Evolutionary conservation across 495 filamentous ascomycete species (phyloP), one percentile per base, ranked within the genome.

Genomic region (Penicillium egyptiacum): DNA sequence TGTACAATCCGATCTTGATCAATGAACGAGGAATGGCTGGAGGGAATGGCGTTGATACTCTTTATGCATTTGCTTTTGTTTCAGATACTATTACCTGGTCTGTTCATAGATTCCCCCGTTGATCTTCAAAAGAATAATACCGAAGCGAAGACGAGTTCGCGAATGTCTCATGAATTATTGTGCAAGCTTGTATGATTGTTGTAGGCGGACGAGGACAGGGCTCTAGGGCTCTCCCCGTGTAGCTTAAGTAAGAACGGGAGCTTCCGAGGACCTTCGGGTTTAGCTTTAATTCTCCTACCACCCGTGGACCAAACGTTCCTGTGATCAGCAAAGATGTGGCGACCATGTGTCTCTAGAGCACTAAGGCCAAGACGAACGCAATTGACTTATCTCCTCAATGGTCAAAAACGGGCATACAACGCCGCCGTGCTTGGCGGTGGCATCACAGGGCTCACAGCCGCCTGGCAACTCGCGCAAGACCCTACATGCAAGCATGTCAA

Each of bases 391-490:
- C 33, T 49, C 22, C 45, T 61, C 45, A 65, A 64, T 35, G 58
- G 28, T 20, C 56, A 61, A 39, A 40, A 56, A 45, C 65, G 64
- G 62, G 54, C 68, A 17, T 75, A 76, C 58, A 68, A 83, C 61
- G 82, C 88, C 58, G 92, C 89, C 37, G 80, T 96, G 17, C 71
- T 96, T 14, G 94, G 95, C 35, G 93, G 86, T 53, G 95, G 95
- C 49, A 89, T 99, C 65, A 94, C 93, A 16, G 95, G 95, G 35
- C 83, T 99, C 49, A 83, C 89, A 26, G 80, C 84, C 33, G 92
- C 92, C 19, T 90, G 86, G 73, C 89, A 86, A 67, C 73, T 96
- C 16, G 67, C 83, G 6, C 81, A 81, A 43, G 69, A 81, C 51
- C 71, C 85, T 4, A 81, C 86, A 5, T 78, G 83, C 42, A 75